A percentile compares a stretch with the other conserved stretches of the same genome.
phyloP scores from a whole-genome alignment of 352 stramenopile genomes.

The Phytophthora capsici region DNA sequence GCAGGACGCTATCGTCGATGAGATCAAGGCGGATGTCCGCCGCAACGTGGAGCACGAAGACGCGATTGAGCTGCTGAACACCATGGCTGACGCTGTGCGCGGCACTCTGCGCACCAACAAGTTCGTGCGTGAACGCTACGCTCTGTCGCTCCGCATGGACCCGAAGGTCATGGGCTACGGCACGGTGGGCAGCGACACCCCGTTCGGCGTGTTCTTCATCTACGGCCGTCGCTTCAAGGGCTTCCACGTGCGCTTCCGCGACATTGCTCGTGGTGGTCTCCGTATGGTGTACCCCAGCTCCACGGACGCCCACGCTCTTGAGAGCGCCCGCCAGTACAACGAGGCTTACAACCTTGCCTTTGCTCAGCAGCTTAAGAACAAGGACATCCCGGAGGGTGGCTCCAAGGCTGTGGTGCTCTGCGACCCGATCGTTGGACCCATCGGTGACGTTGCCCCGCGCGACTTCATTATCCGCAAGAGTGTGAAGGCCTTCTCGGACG shows the following conservation, averaged over 20 bases:
- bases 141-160: slow-evolving; percentile 80
- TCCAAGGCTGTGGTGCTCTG: slow-evolving; percentile 87
- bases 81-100: slow-evolving; percentile 77
- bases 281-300: slow-evolving; percentile 81
- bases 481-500: slow-evolving; percentile 96
- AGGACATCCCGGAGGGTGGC: slow-evolving; percentile 86
- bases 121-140: slow-evolving; percentile 81
- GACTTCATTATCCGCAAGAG: slow-evolving; percentile 95
- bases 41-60: slow-evolving; percentile 81
- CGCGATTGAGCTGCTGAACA: slow-evolving; percentile 77
- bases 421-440: slow-evolving; percentile 74
- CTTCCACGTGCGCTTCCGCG: slow-evolving; percentile 87
- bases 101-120: slow-evolving; percentile 86
- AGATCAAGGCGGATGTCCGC: slow-evolving; percentile 78
- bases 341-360: slow-evolving; percentile 88
- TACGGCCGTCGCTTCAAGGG: slow-evolving; percentile 96
- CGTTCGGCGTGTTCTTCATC: slow-evolving; percentile 98
- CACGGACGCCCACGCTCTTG: slow-evolving; percentile 60
- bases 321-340: slow-evolving; percentile 83
- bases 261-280: slow-evolving; percentile 81
- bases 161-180: slow-evolving; percentile 83
- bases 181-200: slow-evolving; percentile 87
- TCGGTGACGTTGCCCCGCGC: slow-evolving; percentile 77
- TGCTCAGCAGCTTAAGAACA: slow-evolving; percentile 90
- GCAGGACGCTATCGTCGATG: slow-evolving; percentile 50